Evolutionary conservation across 352 stramenopile species (phyloP), one percentile per base, ranked within the genome.

Genomic region (Globisporangium perplexum): DNA sequence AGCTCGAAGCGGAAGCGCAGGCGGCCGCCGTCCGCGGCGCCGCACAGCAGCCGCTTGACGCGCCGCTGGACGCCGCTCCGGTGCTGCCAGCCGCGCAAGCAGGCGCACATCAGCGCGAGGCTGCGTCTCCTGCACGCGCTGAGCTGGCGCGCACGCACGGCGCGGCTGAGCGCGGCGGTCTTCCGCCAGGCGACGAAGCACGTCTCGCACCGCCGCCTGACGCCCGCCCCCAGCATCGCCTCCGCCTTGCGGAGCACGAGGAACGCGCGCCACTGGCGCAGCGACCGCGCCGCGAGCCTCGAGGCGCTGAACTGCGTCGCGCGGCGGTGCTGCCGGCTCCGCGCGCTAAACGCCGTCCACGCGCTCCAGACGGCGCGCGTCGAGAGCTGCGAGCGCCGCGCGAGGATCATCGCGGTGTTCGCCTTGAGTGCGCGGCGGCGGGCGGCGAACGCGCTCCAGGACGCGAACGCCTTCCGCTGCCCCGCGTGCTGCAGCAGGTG

Each of bases 141-240:
- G 22, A 30, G 42, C 45, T 57, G 44, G 14, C 84, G 66, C 0
- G 22, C 33, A 17, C 61, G 65, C 14, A 77, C 65, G 14, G 23
- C 55, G 1, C 65, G 62, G 11, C 47, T 59, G 3, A 64, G 53
- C 3, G 22, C 28, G 0, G 74, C 52, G 4, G 48, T 31, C 18
- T 80, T 85, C 1, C 73, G 61, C 77, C 77, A 89, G 0, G 33
- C 57, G 8, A 86, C 33, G 12, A 89, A 81, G 30, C 38, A 50
- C 0, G 12, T 8, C 35, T 78, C 72, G 0, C 68, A 11, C 0
- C 48, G 28, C 3, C 72, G 70, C 20, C 57, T 50, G 41, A 55
- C 23, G 50, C 63, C 66, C 2, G 62, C 52, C 3, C 68, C 63
- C 4, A 86, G 62, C 74, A 89, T 81, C 0, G 58, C 56, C 55